A percentile compares a stretch with the other conserved stretches of the same genome.
Conservation (phyloP, 2,329 filamentous ascomycete genomes). For the Fusarium fujikuroi region DNA sequence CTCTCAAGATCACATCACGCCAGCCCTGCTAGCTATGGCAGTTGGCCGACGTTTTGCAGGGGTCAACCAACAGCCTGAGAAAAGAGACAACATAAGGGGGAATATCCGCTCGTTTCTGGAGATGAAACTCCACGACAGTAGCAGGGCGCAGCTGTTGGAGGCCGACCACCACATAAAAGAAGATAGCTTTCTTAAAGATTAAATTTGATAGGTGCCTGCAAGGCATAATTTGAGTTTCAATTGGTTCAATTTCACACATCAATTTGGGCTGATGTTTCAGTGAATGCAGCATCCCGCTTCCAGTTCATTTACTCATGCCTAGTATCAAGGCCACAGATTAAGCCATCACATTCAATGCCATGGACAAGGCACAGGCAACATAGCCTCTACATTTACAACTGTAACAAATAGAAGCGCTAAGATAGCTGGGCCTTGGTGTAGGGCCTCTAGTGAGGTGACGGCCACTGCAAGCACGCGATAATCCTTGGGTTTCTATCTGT, state of each 20-base stretch:
- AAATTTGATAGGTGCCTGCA: neutral
- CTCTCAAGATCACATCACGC: neutral
- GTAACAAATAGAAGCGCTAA: neutral
- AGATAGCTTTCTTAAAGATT: too few relatives aligned
- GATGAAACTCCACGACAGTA: neutral
- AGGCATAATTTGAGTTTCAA: neutral
- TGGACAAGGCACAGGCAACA: neutral
- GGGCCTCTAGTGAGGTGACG: neutral
- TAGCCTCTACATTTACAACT: neutral
- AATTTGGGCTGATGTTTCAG: neutral
- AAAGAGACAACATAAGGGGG: neutral
- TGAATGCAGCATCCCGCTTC: neutral
- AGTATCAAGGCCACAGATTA: neutral
- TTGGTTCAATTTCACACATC: fast-evolving
- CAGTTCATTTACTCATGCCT: neutral
- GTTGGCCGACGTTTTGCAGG: neutral
- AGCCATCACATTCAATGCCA: neutral
- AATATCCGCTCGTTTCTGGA: neutral
- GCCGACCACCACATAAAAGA: neutral
- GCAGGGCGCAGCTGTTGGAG: conserved; percentile 6
- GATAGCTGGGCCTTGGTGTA: neutral
- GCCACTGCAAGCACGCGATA: conserved; percentile 7
- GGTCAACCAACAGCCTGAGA: neutral
- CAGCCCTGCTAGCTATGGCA: neutral
- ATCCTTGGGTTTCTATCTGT: neutral